phyloP scores from a whole-genome alignment of 192 early-diverging fungal species.

The Backusella australiensis region DNA sequence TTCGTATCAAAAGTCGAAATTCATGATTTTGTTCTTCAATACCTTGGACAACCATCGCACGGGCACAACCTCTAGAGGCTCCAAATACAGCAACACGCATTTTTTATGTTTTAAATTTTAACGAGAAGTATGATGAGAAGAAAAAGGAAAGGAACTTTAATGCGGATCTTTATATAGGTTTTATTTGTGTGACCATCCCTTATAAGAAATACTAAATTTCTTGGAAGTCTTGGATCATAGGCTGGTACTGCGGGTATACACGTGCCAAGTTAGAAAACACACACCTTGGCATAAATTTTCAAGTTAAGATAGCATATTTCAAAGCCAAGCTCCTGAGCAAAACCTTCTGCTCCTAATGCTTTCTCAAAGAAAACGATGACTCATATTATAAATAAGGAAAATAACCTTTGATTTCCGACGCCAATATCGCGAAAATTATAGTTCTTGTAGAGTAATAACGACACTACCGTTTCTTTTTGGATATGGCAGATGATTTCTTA shows the following conservation, averaged over 20 bases:
- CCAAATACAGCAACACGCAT: slow-evolving; percentile 18
- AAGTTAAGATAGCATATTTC: background rate
- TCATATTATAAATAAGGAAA: background rate
- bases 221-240: background rate
- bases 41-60: slow-evolving; percentile 21
- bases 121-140: background rate
- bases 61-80: slow-evolving; percentile 18
- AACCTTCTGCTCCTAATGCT: background rate
- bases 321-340: background rate
- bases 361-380: background rate
- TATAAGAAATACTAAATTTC: background rate
- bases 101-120: background rate
- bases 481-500: no score
- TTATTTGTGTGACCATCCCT: background rate
- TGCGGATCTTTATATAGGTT: background rate
- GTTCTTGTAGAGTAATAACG: no score
- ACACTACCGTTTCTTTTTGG: no score
- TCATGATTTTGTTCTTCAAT: background rate
- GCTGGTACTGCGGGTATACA: background rate
- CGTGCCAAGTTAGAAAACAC: background rate
- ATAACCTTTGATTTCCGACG: no score
- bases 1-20: slow-evolving; percentile 36
- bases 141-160: background rate
- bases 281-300: background rate
- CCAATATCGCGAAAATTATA: no score